Evolutionary conservation across 768 basidiomycete genomes (phyloP).

Genomic region (Trametes elegans): DNA sequence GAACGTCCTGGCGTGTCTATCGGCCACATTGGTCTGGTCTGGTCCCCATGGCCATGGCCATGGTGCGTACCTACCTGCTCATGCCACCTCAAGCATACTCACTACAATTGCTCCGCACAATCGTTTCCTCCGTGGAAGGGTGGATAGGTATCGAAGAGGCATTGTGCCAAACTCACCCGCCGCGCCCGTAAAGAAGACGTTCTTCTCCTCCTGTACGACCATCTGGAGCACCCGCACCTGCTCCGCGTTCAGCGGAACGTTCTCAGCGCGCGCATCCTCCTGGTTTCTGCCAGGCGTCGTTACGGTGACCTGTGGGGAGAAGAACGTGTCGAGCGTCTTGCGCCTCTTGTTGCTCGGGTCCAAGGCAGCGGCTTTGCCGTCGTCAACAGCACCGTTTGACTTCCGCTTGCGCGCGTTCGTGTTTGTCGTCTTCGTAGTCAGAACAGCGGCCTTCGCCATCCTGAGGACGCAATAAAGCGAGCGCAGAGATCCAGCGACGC

Average conservation of each 20-base stretch:
- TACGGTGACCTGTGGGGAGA: slow-evolving; percentile 28
- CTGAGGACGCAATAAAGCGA: neutral
- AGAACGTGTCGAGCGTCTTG: slow-evolving; percentile 35
- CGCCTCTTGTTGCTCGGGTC: slow-evolving; percentile 29
- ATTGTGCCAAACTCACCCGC: slow-evolving; percentile 44
- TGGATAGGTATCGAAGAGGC: neutral
- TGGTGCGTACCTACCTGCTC: no score
- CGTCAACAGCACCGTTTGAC: slow-evolving; percentile 24
- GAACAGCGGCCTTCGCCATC: slow-evolving; percentile 16
- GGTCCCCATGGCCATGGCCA: no score
- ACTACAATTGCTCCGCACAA: neutral
- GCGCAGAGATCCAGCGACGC: neutral
- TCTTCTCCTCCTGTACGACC: slow-evolving; percentile 55
- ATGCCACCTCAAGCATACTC: no score
- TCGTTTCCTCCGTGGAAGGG: neutral
- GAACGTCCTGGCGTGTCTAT: no score
- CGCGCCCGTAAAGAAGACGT: slow-evolving; percentile 65
- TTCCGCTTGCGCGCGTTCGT: slow-evolving; percentile 35
- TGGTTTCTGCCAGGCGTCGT: slow-evolving; percentile 14
- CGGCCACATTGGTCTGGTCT: no score
- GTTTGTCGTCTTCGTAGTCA: slow-evolving; percentile 11
- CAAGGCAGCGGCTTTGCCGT: neutral
- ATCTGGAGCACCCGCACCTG: slow-evolving; percentile 51
- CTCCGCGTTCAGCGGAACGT: slow-evolving; percentile 50
- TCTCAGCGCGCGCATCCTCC: slow-evolving; percentile 20